Conservation (phyloP, 2,329 filamentous ascomycete species). For the Cercospora zeina region DNA sequence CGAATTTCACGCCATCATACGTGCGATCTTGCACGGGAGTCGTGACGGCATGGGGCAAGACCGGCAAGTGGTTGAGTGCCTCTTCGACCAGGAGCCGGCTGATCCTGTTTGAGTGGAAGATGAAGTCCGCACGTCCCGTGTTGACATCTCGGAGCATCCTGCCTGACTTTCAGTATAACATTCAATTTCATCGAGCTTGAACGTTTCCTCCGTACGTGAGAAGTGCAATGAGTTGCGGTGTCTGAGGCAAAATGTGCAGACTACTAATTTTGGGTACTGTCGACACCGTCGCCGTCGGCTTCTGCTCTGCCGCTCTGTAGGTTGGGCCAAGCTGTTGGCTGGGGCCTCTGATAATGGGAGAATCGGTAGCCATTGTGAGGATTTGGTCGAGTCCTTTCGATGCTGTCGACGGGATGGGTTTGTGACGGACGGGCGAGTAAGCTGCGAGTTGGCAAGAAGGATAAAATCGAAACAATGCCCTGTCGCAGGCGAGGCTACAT, state of each 20-base stretch:
- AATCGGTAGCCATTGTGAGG: conserved; percentile 14
- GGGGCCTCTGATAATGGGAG: conserved; percentile 41
- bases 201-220: conserved; percentile 73
- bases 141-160: conserved; percentile 94
- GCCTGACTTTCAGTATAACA: conserved; percentile 8
- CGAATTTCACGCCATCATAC: conserved; percentile 90
- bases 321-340: conserved; percentile 72
- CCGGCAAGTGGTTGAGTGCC: conserved; percentile 92
- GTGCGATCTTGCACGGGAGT: conserved; percentile 79
- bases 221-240: conserved; percentile 93
- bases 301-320: conserved; percentile 73
- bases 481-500: conserved; percentile 14
- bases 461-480: not conserved
- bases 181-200: not conserved
- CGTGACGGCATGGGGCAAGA: conserved; percentile 82
- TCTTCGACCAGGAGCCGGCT: conserved; percentile 96
- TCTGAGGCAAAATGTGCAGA: conserved; percentile 86
- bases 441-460: conserved; percentile 2
- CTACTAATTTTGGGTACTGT: conserved; percentile 78
- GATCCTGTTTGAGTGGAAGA: conserved; percentile 98
- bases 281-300: conserved; percentile 73
- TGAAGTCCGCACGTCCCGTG: conserved; percentile 92
- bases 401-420: not conserved
- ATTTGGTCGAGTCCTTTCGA: not conserved
- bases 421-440: not conserved